These are phyloP conservation scores for Calocera viscosa DNA, from an alignment of 768 basidiomycete species.

Conservation along the genomic window DNA sequence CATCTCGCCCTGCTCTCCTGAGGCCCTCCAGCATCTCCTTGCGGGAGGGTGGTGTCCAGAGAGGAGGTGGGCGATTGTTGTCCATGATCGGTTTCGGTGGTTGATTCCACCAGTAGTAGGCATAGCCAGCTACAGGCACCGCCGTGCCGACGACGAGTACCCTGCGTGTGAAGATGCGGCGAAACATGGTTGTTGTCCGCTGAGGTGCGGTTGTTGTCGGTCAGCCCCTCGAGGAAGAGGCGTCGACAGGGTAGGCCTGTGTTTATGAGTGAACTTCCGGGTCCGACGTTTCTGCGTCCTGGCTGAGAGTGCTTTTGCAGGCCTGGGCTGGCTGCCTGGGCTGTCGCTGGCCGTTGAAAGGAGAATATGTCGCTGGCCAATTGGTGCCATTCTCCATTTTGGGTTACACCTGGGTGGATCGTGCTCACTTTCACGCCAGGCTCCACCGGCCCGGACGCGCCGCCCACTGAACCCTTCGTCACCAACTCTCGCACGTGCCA, in stretches of 20 bases:
- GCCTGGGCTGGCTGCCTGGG: not conserved
- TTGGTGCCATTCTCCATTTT: not conserved
- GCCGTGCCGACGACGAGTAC: not conserved
- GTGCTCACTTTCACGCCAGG: not conserved
- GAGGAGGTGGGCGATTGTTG: conserved; percentile 26
- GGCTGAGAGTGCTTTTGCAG: not conserved
- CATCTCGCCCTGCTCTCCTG: conserved; percentile 25
- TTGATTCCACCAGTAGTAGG: not conserved
- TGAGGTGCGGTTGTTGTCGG: not conserved
- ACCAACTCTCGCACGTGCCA: too few species aligned
- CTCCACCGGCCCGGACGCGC: not conserved
- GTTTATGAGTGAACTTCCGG: too few species aligned
- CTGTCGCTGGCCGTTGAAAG: not conserved
- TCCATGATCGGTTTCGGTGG: conserved; percentile 23
- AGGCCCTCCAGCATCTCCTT: conserved; percentile 29
- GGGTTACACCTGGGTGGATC: not conserved
- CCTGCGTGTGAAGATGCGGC: not conserved
- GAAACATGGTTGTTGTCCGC: conserved; percentile 11
- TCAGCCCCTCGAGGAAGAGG: not conserved
- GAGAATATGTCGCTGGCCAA: not conserved
- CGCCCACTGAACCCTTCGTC: not conserved
- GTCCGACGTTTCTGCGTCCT: too few species aligned
- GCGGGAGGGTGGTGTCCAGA: conserved; percentile 30
- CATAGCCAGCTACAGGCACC: not conserved
- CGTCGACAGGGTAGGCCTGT: not conserved